Evolutionary conservation across 2,329 filamentous ascomycete genomes (phyloP).

Genomic region (Pseudohalonectria lignicola): DNA sequence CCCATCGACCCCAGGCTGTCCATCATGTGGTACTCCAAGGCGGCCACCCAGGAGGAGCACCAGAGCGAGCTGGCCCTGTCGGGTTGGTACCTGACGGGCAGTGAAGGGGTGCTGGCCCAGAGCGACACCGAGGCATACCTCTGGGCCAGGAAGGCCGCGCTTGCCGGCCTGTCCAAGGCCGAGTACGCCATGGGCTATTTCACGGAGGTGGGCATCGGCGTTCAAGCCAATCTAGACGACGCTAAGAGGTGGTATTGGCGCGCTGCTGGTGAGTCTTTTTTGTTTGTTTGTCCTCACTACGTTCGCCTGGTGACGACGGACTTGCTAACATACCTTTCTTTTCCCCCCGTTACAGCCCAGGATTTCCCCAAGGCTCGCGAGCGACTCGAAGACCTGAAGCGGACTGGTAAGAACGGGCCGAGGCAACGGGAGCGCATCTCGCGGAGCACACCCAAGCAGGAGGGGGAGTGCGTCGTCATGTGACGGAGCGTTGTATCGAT

Average conservation of each 20-base stretch:
- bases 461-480: constrained; percentile 83
- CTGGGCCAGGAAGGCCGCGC: constrained; percentile 90
- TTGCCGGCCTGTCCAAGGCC: constrained; percentile 79
- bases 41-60: constrained; percentile 87
- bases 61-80: constrained; percentile 77
- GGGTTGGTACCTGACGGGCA: constrained; percentile 93
- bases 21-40: constrained; percentile 89
- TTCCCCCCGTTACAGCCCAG: constrained; percentile 53
- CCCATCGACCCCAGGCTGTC: constrained; percentile 72
- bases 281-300: constrained; percentile 18
- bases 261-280: constrained; percentile 69
- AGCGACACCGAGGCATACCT: constrained; percentile 94
- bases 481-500: too few relatives aligned
- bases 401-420: constrained; percentile 58
- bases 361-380: constrained; percentile 91
- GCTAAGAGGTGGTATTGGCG: constrained; percentile 98
- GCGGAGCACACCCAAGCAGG: constrained; percentile 72
- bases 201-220: constrained; percentile 88
- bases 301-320: too few relatives aligned
- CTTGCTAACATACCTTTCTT: background rate
- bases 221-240: constrained; percentile 77
- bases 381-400: constrained; percentile 83
- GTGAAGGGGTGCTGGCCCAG: constrained; percentile 76
- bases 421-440: constrained; percentile 71
- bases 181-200: constrained; percentile 99